Conservation (phyloP, 148 eudicot genomes). For the Rhododendron ovatum region DNA sequence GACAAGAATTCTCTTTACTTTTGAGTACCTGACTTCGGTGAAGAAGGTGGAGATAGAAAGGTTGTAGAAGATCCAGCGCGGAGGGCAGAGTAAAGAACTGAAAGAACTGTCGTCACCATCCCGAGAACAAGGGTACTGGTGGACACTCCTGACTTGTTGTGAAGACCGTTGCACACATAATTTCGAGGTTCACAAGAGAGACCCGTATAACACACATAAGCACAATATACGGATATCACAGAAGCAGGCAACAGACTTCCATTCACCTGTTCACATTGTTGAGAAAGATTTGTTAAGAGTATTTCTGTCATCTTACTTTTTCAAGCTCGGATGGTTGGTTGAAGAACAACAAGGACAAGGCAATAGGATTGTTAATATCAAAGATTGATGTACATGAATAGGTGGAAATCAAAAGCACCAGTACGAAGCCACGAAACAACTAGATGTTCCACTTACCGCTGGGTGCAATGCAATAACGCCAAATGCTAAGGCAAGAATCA, state of each 20-base stretch:
- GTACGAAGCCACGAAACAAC: background rate
- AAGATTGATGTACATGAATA: background rate
- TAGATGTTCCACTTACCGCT: conserved; percentile 38
- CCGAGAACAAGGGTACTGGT: conserved; percentile 81
- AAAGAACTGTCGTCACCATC: conserved; percentile 89
- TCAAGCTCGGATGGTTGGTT: background rate
- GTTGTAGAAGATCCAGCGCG: conserved; percentile 98
- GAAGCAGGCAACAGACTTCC: conserved; percentile 98
- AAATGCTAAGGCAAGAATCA: conserved; percentile 75
- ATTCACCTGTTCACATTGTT: conserved; percentile 65
- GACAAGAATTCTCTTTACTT: background rate
- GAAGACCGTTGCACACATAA: conserved; percentile 85
- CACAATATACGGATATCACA: conserved; percentile 90
- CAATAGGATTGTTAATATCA: background rate
- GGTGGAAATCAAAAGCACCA: background rate
- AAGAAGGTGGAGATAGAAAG: conserved; percentile 93
- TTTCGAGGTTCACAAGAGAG: conserved; percentile 87
- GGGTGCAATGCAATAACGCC: conserved; percentile 89
- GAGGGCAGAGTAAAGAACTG: conserved; percentile 92
- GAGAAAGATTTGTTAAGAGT: background rate
- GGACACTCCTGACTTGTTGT: conserved; percentile 66
- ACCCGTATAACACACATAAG: conserved; percentile 86
- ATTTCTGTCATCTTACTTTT: background rate
- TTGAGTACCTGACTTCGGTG: conserved; percentile 76
- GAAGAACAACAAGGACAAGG: background rate